Base-by-base conservation (phyloP, 2,329 filamentous ascomycete genomes). In the Pezicula radicicola region DNA sequence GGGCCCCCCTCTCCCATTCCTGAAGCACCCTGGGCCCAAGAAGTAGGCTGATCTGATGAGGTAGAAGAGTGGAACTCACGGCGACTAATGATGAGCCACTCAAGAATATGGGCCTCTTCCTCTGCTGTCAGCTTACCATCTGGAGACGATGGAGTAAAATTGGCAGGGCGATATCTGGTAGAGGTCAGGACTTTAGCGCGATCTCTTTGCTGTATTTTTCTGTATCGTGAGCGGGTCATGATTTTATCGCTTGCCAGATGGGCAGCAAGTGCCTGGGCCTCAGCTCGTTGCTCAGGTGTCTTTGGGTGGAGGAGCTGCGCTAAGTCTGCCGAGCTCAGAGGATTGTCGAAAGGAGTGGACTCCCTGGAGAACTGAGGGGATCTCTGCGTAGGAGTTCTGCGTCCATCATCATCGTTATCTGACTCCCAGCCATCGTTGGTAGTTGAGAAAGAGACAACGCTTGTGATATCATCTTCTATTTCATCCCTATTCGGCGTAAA, bases 261-360 rank as follows among this genome's bases (percentile, higher is more conserved):
- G 0, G 89, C 87, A 5, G 93, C 87, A 2, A 97, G 79, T 1
- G 91, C 80, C 49, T 83, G 81, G 0, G 94, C 92, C 70, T 96
- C 89, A 48, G 91, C 84, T 37, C 85, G 84, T 57, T 95, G 88
- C 55, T 92, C 89, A 0, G 82, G 78, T 30, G 81, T 91, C 54
- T 80, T 82, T 1, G 94, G 94, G 60, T 96, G 84, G 7, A 99
- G 81, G 0, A 97, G 83, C 21, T 86, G 81, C 2, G 91, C 89
- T 13, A 99, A 79, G 52, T 89, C 85, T 10, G 76, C 68, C 52
- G 86, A 75, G 49, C 84, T 83, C 54, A 95, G 74, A 4, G 84
- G 77, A 25, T 76, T 77, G 62, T 90, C 88, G 25, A 77, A 66
- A 1, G 87, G 84, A 0, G 84, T 86, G 47, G 69, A 68, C 60